These are phyloP conservation scores for Mycena vitilis DNA, from an alignment of 768 basidiomycete genomes.

Conservation along the genomic window DNA sequence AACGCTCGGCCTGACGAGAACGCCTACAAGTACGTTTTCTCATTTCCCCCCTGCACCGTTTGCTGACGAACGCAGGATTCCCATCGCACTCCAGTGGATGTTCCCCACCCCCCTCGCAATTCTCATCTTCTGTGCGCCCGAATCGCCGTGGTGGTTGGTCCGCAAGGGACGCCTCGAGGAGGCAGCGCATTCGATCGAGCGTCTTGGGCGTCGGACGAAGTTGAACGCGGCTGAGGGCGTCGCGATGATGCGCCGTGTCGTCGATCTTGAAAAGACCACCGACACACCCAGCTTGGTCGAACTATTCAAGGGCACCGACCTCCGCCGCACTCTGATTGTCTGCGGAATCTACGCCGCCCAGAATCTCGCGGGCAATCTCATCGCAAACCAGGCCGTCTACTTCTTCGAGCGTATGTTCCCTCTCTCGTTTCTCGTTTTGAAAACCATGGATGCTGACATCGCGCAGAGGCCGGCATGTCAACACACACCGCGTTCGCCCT, in stretches of 20 bases:
- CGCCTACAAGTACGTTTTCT: conserved; percentile 25
- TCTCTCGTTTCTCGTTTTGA: background rate
- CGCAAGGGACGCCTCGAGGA: conserved; percentile 28
- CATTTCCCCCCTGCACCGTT: background rate
- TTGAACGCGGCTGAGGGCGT: conserved; percentile 28
- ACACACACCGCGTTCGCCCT: conserved; percentile 33
- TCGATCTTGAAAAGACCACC: conserved; percentile 30
- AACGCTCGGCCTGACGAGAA: conserved; percentile 25
- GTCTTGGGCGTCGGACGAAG: conserved; percentile 30
- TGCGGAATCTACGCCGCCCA: conserved; percentile 35
- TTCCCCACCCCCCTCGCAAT: conserved; percentile 36
- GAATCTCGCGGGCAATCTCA: conserved; percentile 36
- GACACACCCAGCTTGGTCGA: conserved; percentile 28
- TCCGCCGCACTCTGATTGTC: conserved; percentile 37
- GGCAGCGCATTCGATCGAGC: conserved; percentile 27
- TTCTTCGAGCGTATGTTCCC: conserved; percentile 35
- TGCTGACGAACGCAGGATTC: conserved; percentile 31
- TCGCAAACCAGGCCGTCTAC: conserved; percentile 36
- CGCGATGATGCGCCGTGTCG: conserved; percentile 38
- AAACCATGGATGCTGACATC: conserved; percentile 15
- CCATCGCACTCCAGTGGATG: conserved; percentile 35
- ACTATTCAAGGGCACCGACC: conserved; percentile 32
- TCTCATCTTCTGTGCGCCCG: conserved; percentile 34
- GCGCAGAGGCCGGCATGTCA: conserved; percentile 33
- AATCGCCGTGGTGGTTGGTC: conserved; percentile 36